Evolutionary conservation across 306 rosid species (phyloP).

Genomic region (Canavalia gladiata): DNA sequence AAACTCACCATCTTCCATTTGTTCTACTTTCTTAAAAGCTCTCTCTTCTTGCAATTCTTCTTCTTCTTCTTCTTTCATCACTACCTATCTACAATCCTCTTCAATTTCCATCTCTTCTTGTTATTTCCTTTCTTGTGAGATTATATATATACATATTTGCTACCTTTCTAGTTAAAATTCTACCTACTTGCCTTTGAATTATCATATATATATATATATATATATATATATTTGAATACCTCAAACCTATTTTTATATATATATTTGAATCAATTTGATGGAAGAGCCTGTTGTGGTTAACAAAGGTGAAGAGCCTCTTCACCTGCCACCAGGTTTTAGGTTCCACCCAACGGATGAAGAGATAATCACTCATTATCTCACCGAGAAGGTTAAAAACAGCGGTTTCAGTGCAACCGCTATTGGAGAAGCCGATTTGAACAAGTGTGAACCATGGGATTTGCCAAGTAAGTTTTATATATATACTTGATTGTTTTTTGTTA

Average conservation of each 20-base stretch:
- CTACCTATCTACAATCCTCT: background rate
- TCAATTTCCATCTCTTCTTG: background rate
- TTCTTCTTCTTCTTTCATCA: conserved; percentile 28
- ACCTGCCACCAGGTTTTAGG: conserved; percentile 94
- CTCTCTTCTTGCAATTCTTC: conserved; percentile 46
- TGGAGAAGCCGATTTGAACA: conserved; percentile 92
- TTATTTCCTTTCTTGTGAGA: background rate
- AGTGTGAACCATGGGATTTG: conserved; percentile 96
- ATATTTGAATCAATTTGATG: conserved; percentile 41
- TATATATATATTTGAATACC: background rate
- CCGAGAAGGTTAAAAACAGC: conserved; percentile 68
- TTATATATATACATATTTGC: background rate
- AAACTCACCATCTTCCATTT: conserved; percentile 49
- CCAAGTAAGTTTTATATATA: conserved; percentile 61
- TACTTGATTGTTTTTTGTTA: background rate
- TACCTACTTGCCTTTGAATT: background rate
- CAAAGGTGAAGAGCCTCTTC: conserved; percentile 60
- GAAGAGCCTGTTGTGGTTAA: conserved; percentile 67
- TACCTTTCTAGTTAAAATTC: conserved; percentile 6
- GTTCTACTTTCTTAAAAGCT: conserved; percentile 62
- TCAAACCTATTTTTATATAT: background rate
- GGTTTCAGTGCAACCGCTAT: conserved; percentile 77
- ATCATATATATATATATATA: background rate
- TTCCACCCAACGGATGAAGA: conserved; percentile 96
- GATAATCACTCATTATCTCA: conserved; percentile 72